Percentiles rank a stretch among this genome's conserved stretches.
Conservation (phyloP, 2,329 filamentous ascomycete species). For the Domatiomyces catenatus region DNA sequence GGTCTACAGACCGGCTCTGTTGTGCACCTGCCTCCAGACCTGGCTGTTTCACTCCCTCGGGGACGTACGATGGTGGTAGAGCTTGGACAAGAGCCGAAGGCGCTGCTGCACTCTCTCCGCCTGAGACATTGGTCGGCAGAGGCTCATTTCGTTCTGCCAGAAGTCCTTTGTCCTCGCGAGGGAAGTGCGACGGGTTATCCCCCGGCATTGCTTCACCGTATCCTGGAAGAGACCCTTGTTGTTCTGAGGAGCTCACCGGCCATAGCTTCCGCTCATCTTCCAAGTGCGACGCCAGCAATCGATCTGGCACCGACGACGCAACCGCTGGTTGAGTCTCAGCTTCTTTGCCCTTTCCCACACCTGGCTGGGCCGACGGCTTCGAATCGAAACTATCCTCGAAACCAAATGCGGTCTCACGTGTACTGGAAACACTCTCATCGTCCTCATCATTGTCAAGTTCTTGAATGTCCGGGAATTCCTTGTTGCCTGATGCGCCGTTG, state of each 20-base stretch:
- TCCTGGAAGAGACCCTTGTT: slow-evolving; percentile 39
- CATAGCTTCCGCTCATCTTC: slow-evolving; percentile 26
- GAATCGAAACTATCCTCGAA: slow-evolving; percentile 90
- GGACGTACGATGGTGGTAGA: slow-evolving; percentile 12
- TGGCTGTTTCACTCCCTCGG: not conserved
- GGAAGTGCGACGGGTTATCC: slow-evolving; percentile 24
- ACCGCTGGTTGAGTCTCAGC: slow-evolving; percentile 25
- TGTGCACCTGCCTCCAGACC: slow-evolving; percentile 6
- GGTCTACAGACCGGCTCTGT: slow-evolving; percentile 15
- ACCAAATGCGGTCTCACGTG: slow-evolving; percentile 44
- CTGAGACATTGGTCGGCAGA: slow-evolving; percentile 24
- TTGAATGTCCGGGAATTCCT: slow-evolving; percentile 88
- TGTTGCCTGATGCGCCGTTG: slow-evolving; percentile 25
- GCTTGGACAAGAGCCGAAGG: slow-evolving; percentile 5
- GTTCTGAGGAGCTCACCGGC: slow-evolving; percentile 21
- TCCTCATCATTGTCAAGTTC: slow-evolving; percentile 73
- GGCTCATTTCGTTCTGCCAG: slow-evolving; percentile 27
- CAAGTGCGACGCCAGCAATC: slow-evolving; percentile 14
- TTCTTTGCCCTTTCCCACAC: slow-evolving; percentile 17
- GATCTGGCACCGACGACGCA: slow-evolving; percentile 18
- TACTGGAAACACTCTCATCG: slow-evolving; percentile 43
- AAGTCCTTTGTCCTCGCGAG: slow-evolving; percentile 26
- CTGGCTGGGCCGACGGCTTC: slow-evolving; percentile 30
- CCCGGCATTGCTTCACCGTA: slow-evolving; percentile 20
- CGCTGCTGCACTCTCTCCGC: slow-evolving; percentile 18